Evolutionary conservation across 1,284 basidiomycete genomes (phyloP).

Genomic region (Exobasidium rhododendri): DNA sequence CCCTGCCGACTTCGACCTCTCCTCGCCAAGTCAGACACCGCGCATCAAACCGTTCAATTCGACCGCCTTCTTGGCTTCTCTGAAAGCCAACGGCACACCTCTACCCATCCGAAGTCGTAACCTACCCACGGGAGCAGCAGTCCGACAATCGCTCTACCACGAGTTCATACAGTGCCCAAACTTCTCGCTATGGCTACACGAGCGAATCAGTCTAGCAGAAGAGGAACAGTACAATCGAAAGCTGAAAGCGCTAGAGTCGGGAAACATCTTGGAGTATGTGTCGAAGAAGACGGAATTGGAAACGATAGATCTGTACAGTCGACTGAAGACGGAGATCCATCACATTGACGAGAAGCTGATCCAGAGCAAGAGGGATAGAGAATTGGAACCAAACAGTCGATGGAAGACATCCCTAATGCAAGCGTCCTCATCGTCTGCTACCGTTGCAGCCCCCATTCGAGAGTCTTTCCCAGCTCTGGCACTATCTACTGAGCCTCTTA

Average conservation of each 20-base stretch:
- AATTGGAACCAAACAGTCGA: slow-evolving; percentile 34
- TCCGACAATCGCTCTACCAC: slow-evolving; percentile 40
- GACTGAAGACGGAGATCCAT: slow-evolving; percentile 40
- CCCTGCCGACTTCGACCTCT: slow-evolving; percentile 31
- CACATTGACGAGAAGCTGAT: slow-evolving; percentile 33
- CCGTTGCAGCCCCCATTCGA: not conserved
- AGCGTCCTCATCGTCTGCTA: not conserved
- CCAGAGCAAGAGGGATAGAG: slow-evolving; percentile 15
- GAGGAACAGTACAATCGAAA: slow-evolving; percentile 44
- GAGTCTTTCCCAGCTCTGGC: not conserved
- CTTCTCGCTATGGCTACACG: slow-evolving; percentile 48
- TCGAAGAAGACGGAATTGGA: slow-evolving; percentile 37
- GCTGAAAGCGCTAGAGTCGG: slow-evolving; percentile 35
- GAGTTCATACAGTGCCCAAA: slow-evolving; percentile 49
- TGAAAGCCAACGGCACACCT: slow-evolving; percentile 69
- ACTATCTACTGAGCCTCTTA: not conserved
- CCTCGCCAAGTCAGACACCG: slow-evolving; percentile 34
- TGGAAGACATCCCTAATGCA: slow-evolving; percentile 23
- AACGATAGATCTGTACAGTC: slow-evolving; percentile 39
- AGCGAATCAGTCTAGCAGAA: slow-evolving; percentile 36
- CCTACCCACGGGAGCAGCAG: slow-evolving; percentile 41
- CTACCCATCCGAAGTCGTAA: slow-evolving; percentile 44
- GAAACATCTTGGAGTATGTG: slow-evolving; percentile 40
- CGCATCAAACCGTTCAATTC: slow-evolving; percentile 68
- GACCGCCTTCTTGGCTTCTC: slow-evolving; percentile 72